These are phyloP conservation scores for Apiospora marii DNA, from an alignment of 2,329 filamentous ascomycete genomes.

Conservation along the genomic window DNA sequence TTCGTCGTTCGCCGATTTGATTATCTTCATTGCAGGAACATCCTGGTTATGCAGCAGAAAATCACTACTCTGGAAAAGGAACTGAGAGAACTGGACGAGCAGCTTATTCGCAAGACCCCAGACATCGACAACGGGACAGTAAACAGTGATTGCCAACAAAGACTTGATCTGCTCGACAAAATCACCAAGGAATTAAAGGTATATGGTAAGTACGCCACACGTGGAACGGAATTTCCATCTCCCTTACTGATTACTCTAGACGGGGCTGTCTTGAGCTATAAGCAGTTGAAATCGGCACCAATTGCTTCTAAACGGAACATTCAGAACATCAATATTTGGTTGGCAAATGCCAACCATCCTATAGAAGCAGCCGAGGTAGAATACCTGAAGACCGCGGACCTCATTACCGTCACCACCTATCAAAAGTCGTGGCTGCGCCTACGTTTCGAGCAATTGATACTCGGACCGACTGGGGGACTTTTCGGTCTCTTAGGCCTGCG, in stretches of 20 bases:
- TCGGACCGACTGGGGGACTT: background rate
- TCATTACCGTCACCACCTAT: background rate
- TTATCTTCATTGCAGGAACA: background rate
- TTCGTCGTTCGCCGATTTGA: constrained; percentile 20
- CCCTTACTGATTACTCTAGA: background rate
- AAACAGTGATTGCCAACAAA: background rate
- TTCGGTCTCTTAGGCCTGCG: background rate
- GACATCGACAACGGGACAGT: constrained; percentile 19
- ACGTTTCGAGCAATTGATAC: background rate
- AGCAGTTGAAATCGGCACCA: background rate
- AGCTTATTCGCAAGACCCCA: background rate
- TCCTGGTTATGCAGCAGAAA: background rate
- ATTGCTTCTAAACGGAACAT: background rate
- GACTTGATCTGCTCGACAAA: background rate
- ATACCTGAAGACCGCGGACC: background rate
- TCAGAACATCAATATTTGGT: constrained; percentile 12
- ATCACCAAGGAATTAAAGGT: background rate
- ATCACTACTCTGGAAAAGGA: constrained; percentile 5
- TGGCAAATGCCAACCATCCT: background rate
- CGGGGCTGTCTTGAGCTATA: background rate
- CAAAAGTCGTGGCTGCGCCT: background rate
- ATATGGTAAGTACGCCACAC: background rate
- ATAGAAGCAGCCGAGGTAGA: background rate
- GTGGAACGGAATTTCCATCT: too few species aligned
- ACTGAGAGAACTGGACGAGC: background rate